Evolutionary conservation across 2,329 filamentous ascomycete genomes (phyloP).

Genomic region (Byssoonygena ceratinophila): DNA sequence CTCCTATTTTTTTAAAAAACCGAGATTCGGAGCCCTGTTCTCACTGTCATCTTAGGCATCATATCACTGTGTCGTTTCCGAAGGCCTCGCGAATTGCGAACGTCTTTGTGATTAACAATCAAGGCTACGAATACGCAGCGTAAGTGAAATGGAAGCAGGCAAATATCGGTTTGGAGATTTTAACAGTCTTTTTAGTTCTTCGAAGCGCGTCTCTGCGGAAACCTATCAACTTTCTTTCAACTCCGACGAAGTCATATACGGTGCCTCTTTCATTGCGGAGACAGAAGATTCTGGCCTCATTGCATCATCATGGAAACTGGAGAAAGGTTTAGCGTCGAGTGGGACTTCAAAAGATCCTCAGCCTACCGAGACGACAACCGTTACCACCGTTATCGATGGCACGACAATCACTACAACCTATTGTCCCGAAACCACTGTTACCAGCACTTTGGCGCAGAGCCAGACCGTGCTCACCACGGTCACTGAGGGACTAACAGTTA

Average conservation of each 20-base stretch:
- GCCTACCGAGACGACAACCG: neutral
- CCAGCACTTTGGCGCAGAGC: neutral
- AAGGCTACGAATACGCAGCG: conserved; percentile 1
- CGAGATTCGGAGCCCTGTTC: too few relatives aligned
- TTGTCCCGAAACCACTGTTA: conserved; percentile 6
- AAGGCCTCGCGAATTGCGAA: neutral
- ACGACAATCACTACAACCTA: conserved; percentile 7
- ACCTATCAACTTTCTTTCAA: conserved; percentile 6
- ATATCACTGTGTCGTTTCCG: neutral
- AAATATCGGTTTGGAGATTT: neutral
- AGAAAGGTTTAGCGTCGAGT: neutral
- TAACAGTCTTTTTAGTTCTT: neutral
- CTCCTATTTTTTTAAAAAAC: neutral
- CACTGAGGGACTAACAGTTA: neutral
- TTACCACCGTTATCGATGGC: conserved; percentile 4
- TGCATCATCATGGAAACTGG: neutral
- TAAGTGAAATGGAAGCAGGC: neutral
- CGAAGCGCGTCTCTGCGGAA: neutral
- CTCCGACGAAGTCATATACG: neutral
- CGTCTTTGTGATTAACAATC: conserved; percentile 3
- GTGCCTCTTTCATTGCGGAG: conserved; percentile 3
- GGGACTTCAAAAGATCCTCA: neutral
- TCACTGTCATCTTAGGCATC: neutral
- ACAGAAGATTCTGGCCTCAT: neutral
- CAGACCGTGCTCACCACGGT: conserved; percentile 2